Evolutionary conservation across 495 filamentous ascomycete genomes (phyloP), one percentile per base, ranked within the genome.

Genomic region (Neurospora pannonica): DNA sequence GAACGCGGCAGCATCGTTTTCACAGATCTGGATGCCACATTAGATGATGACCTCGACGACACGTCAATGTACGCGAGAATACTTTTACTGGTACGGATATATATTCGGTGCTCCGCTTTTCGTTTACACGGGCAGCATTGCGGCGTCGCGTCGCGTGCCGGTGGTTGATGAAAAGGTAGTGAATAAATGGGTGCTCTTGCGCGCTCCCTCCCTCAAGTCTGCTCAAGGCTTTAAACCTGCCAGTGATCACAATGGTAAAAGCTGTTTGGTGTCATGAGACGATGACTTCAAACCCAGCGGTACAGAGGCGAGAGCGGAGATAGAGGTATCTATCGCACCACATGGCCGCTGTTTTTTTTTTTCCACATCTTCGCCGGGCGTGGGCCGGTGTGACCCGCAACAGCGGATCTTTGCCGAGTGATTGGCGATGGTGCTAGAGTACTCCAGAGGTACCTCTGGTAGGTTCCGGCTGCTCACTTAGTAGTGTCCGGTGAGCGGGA

Each of bases 1-100:
- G 72, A 72, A 17, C 74, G 78, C 21, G 73, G 77, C n/a, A 75
- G 48, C 78, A 78, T 80, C n/a, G 28, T 74, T 48, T 24, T 34
- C 48, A 19, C 70, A 31, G 42, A 60, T 43, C 37, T 74, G 31
- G 31, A 62, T 17, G 42, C 31, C 70, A 37, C 67, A 62, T 31
- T 62, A 62, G 54, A 62, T 62, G 54, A 62, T 62, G 24, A 62
- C 24, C 21, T 62, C 24, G 54, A 31, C 13, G 2, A 31, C 21
- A 31, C 11, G 54, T 62, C 13, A 15, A 31, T 62, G 24, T 11
- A 15, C 21, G 13, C 13, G 24, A 31, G 54, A 62, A 62, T 62
- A 31, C 54, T 28, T 62, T 62, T 62, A 62, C 54, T 62, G 24
- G 24, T 62, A 62, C 54, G 54, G 24, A 62, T 62, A 17, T 31